Evolutionary conservation across 1,284 basidiomycete genomes (phyloP).

Genomic region (Cryptococcus jaspeensis): DNA sequence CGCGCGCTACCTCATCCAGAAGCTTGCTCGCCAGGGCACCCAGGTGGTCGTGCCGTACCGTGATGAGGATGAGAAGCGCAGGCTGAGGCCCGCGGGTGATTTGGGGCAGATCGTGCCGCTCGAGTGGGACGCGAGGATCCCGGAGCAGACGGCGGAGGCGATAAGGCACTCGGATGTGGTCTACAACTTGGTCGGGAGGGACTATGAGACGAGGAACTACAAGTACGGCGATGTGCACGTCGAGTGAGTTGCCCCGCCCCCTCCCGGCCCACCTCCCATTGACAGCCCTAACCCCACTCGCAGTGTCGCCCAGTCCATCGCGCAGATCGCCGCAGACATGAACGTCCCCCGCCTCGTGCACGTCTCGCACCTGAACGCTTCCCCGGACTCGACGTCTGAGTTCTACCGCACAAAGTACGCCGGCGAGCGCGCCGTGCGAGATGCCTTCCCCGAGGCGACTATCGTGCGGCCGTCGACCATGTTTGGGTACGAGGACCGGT

Average conservation of each 20-base stretch:
- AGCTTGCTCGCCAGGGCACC: conserved; percentile 90
- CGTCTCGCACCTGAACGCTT: conserved; percentile 93
- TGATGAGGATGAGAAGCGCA: conserved; percentile 90
- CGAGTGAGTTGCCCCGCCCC: neutral
- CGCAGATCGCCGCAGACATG: conserved; percentile 70
- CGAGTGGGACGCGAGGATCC: conserved; percentile 91
- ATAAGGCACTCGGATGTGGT: conserved; percentile 94
- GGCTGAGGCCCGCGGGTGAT: conserved; percentile 91
- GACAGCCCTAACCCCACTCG: neutral
- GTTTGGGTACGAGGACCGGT: conserved; percentile 92
- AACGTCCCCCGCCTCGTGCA: conserved; percentile 88
- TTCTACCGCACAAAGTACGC: conserved; percentile 89
- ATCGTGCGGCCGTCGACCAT: conserved; percentile 83
- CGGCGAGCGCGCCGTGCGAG: conserved; percentile 84
- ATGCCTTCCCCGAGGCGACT: conserved; percentile 81
- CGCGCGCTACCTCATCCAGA: conserved; percentile 89
- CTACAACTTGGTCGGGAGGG: conserved; percentile 87
- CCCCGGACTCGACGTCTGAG: conserved; percentile 70
- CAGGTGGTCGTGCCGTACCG: conserved; percentile 95
- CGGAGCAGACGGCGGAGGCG: conserved; percentile 89
- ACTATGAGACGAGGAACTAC: conserved; percentile 78
- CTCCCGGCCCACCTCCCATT: too few relatives aligned
- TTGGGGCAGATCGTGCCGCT: conserved; percentile 94
- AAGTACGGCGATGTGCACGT: neutral
- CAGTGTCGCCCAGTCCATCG: conserved; percentile 67